Conservation (phyloP, 257 asterid genomes). For the Ilex asprella region DNA sequence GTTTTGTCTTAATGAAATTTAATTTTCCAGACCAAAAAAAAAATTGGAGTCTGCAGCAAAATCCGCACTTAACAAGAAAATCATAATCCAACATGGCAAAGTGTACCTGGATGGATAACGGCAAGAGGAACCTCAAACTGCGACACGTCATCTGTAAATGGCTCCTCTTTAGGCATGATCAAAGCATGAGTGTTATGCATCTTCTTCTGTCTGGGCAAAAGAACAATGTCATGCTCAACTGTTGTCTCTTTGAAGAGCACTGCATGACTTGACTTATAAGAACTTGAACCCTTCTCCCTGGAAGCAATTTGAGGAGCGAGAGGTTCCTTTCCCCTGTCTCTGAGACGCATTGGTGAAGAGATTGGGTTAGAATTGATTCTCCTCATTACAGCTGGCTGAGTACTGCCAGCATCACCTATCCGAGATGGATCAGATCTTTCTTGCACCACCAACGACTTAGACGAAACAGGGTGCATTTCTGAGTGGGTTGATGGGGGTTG, state of each 20-base stretch:
- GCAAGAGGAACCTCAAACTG: no score
- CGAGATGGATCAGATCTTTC: slow-evolving; percentile 25
- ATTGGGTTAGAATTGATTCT: slow-evolving; percentile 20
- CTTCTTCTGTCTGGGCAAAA: slow-evolving; percentile 19
- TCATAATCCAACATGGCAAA: no score
- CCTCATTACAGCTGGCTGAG: slow-evolving; percentile 14
- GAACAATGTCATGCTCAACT: slow-evolving; percentile 16
- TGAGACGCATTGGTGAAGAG: slow-evolving; percentile 35
- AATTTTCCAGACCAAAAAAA: no score
- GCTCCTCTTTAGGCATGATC: no score
- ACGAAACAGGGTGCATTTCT: slow-evolving; percentile 37
- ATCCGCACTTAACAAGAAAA: no score
- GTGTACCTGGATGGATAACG: no score
- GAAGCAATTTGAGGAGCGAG: slow-evolving; percentile 31
- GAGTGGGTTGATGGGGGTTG: slow-evolving; percentile 19
- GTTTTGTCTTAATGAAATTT: no score
- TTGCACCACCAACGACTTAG: slow-evolving; percentile 17
- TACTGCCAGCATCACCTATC: slow-evolving; percentile 14
- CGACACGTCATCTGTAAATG: no score
- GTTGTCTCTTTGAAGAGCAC: slow-evolving; percentile 29
- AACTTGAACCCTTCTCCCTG: slow-evolving; percentile 25
- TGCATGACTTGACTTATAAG: slow-evolving; percentile 24
- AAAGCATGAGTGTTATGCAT: not conserved
- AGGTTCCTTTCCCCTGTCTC: slow-evolving; percentile 40
- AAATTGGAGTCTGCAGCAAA: no score